phyloP scores from a whole-genome alignment of 768 basidiomycete genomes.

The Tylopilus balloui region DNA sequence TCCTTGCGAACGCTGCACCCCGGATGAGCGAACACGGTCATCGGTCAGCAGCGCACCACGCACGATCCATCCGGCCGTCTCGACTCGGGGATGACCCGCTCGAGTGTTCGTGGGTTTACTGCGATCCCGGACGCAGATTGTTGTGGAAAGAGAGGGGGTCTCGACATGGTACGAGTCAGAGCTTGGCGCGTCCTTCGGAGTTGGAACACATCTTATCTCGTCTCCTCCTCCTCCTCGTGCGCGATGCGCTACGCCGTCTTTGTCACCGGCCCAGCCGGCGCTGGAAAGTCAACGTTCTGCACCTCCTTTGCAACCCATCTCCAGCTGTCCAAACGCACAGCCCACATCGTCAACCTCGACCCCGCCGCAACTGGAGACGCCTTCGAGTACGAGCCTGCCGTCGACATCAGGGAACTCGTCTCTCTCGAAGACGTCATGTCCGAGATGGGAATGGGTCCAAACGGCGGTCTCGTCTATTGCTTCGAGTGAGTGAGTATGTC shows the following conservation, averaged over 20 bases:
- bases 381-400: constrained; percentile 87
- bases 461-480: constrained; percentile 95
- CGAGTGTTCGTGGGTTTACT: constrained; percentile 78
- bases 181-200: constrained; percentile 20
- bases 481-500: constrained; percentile 88
- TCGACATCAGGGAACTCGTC: constrained; percentile 93
- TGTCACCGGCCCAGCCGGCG: constrained; percentile 94
- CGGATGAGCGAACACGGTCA: constrained; percentile 9
- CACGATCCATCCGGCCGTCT: constrained; percentile 82
- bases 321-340: constrained; percentile 71
- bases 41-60: constrained; percentile 12
- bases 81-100: constrained; percentile 86
- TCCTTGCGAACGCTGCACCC: constrained; percentile 72
- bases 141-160: constrained; percentile 69
- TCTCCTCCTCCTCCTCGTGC: not conserved
- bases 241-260: constrained; percentile 85
- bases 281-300: constrained; percentile 96
- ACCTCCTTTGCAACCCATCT: constrained; percentile 86
- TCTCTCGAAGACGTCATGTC: constrained; percentile 94
- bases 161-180: constrained; percentile 50
- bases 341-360: constrained; percentile 95
- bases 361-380: constrained; percentile 84
- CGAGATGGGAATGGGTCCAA: constrained; percentile 92
- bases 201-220: constrained; percentile 25
- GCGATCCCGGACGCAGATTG: constrained; percentile 75